A percentile compares a stretch with the other conserved stretches of the same genome.
Evolutionary conservation across 2,329 filamentous ascomycete genomes (phyloP).

Genomic region (Fusarium nisikadoi): DNA sequence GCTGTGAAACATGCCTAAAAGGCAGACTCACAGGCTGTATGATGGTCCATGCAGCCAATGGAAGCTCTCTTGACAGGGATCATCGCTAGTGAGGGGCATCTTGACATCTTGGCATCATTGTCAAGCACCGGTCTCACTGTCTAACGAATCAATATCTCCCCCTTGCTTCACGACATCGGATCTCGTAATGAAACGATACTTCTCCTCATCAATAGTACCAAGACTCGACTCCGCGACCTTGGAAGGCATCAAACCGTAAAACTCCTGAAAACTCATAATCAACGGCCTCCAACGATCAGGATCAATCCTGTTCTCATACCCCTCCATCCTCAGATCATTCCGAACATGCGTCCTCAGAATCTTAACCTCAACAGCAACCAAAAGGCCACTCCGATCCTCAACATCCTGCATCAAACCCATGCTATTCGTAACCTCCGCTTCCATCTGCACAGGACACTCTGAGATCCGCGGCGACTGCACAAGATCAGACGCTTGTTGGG

Average conservation of each 20-base stretch:
- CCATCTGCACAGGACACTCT: background rate
- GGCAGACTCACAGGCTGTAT: background rate
- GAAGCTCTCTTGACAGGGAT: background rate
- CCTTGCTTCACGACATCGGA: background rate
- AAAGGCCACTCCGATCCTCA: fast-evolving
- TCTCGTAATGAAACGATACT: background rate
- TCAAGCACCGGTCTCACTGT: background rate
- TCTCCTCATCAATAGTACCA: background rate
- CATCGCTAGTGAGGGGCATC: background rate
- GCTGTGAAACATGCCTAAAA: background rate
- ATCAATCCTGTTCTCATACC: background rate
- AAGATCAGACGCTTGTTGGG: fast-evolving
- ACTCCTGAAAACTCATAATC: background rate
- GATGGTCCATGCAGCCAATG: background rate
- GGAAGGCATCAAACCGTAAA: background rate
- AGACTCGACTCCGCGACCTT: background rate
- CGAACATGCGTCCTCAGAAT: background rate
- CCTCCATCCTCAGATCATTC: background rate
- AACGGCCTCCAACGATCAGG: background rate
- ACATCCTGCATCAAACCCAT: background rate
- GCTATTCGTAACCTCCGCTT: background rate
- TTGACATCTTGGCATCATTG: background rate
- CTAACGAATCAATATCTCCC: background rate
- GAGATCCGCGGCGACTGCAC: background rate
- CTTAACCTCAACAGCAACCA: background rate